phyloP scores from a whole-genome alignment of 2,329 filamentous ascomycete species.

The Fusarium begoniae region DNA sequence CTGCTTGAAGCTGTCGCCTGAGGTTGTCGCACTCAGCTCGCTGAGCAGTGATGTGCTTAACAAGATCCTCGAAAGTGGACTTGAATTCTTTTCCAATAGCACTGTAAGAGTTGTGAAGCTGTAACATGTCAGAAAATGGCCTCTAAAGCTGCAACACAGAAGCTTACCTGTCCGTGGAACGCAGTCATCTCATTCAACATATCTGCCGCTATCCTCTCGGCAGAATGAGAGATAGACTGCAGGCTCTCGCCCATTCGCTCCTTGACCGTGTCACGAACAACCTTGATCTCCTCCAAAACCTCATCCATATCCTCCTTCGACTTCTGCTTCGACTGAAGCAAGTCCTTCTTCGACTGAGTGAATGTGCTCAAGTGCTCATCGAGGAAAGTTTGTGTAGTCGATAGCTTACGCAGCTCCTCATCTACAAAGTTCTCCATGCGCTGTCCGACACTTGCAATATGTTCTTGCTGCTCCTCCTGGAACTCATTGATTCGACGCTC shows the following conservation, averaged over 20 bases:
- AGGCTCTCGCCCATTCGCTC: constrained; percentile 84
- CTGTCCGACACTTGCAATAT: constrained; percentile 73
- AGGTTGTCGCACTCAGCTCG: constrained; percentile 79
- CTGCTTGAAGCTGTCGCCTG: constrained; percentile 74
- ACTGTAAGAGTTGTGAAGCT: constrained; percentile 87
- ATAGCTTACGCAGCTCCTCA: constrained; percentile 76
- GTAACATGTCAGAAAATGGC: constrained; percentile 16
- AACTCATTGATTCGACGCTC: constrained; percentile 80
- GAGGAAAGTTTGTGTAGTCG: constrained; percentile 74
- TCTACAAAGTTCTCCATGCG: constrained; percentile 82
- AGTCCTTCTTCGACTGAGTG: constrained; percentile 71
- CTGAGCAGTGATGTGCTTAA: constrained; percentile 78
- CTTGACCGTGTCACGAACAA: constrained; percentile 89
- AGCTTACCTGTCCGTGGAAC: constrained; percentile 75
- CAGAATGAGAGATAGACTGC: constrained; percentile 82
- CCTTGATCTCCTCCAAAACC: constrained; percentile 92
- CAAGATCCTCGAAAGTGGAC: constrained; percentile 81
- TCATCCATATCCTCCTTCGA: constrained; percentile 88
- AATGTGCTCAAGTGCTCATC: constrained; percentile 75
- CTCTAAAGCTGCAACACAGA: background rate
- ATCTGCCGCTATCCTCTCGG: constrained; percentile 88
- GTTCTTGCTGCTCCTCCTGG: constrained; percentile 73
- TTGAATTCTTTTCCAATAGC: constrained; percentile 88
- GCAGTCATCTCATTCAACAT: constrained; percentile 84
- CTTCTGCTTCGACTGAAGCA: constrained; percentile 72